Evolutionary conservation across 208 protist genomes (phyloP), one percentile per base, ranked within the genome.

Genomic region (Phytomonas sp.): DNA sequence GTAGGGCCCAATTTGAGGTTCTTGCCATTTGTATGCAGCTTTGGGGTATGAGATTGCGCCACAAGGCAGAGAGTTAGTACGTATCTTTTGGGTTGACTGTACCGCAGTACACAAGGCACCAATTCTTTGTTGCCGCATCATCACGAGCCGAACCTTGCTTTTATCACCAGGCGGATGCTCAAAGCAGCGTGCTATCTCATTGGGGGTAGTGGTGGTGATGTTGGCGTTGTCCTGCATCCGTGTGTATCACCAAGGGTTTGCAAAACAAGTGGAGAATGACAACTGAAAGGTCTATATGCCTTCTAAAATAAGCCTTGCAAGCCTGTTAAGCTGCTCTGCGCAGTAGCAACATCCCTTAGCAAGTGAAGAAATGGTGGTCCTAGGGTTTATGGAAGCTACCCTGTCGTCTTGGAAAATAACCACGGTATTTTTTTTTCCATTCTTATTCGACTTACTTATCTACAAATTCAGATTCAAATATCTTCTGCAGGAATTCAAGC

Each of bases 111-210:
- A 85, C 77, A 11, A 76, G 67, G 23, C 82, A 75, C 34, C 87
- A 84, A 4, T 75, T 68, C 6, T 56, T 76, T 93, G 32, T 72
- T 93, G 17, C 66, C 73, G 61, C 82, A 90, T 63, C 80, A 83
- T 32, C 86, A 88, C 71, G 68, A 81, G 32, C 80, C 81, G 13
- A 71, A 81, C 66, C 66, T 93, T 62, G 78, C 75, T 51, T 82
- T 93, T 66, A 90, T 93, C 60, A 78, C 75, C 6, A 63, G 62
- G 32, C 59, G 76, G 56, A 67, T 74, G 31, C 31, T 65, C 4
- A 0, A 56, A 15, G 28, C 61, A 5, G 34, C 32, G n/a, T 23
- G 5, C 33, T 17, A 26, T 51, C 29, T 29, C 6, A 31, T 17
- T 29, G 40, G 68, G 2, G 43, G 69, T 0, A 40, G 33, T 37